Evolutionary conservation across 306 rosid genomes (phyloP).

Genomic region (Lathyrus oleraceus): DNA sequence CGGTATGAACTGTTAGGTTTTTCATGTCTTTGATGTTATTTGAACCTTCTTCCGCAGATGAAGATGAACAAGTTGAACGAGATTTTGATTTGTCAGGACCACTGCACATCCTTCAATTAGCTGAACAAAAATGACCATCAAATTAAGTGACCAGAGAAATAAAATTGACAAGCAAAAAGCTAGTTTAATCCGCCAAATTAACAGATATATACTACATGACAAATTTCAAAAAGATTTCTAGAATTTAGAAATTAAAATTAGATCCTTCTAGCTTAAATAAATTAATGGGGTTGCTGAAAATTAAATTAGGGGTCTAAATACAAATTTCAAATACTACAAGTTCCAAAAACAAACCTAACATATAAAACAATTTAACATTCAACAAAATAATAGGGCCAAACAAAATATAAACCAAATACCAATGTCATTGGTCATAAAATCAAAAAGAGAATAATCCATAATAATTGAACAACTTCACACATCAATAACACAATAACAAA

Average conservation of each 20-base stretch:
- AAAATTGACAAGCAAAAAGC: background rate
- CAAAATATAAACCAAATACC: background rate
- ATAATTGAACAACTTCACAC: background rate
- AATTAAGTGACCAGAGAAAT: conserved; percentile 14
- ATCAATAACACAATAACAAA: background rate
- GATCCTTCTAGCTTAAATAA: background rate
- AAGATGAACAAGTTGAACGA: conserved; percentile 30
- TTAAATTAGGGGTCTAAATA: background rate
- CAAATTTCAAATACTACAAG: background rate
- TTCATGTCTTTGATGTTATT: conserved; percentile 59
- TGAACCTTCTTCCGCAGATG: conserved; percentile 45
- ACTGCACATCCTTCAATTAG: conserved; percentile 66
- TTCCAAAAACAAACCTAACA: background rate
- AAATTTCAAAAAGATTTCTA: background rate
- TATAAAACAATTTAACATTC: background rate
- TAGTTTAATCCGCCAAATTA: background rate
- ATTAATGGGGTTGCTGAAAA: background rate
- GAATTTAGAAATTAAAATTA: too few relatives aligned
- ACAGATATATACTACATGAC: background rate
- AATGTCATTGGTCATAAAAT: background rate
- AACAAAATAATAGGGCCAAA: background rate
- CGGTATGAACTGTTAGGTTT: conserved; percentile 51
- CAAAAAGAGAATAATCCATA: background rate
- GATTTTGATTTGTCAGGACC: conserved; percentile 67
- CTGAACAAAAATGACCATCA: conserved; percentile 30